Conservation (phyloP, 768 basidiomycete species). For the Scleroderma citrinum region DNA sequence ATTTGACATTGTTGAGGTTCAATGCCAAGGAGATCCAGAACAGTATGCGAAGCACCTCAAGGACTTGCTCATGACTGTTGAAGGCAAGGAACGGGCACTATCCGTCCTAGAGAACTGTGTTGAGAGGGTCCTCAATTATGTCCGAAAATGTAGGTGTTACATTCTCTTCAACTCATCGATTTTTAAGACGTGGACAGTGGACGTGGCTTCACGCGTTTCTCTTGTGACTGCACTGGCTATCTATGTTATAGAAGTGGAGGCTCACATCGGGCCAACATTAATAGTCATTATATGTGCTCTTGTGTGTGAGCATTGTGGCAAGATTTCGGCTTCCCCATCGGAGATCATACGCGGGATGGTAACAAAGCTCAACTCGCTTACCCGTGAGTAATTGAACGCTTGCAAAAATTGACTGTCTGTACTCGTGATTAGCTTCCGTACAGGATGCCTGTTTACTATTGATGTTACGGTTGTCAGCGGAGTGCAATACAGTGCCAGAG, state of each 20-base stretch:
- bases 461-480: conserved; percentile 61
- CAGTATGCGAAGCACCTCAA: conserved; percentile 49
- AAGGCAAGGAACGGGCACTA: conserved; percentile 30
- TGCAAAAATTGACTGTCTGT: conserved; percentile 4
- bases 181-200: conserved; percentile 28
- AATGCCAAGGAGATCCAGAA: conserved; percentile 47
- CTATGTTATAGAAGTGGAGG: conserved; percentile 34
- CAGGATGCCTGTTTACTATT: conserved; percentile 69
- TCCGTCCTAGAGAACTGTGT: conserved; percentile 52
- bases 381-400: conserved; percentile 34
- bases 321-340: conserved; percentile 43
- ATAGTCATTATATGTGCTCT: conserved; percentile 66
- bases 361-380: conserved; percentile 32
- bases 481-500: conserved; percentile 49
- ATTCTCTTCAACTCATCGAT: neutral
- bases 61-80: conserved; percentile 32
- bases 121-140: conserved; percentile 45
- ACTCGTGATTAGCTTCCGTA: conserved; percentile 45
- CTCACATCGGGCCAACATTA: conserved; percentile 47
- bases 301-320: conserved; percentile 54
- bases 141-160: conserved; percentile 42
- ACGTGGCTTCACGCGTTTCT: conserved; percentile 34
- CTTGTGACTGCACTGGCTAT: conserved; percentile 43
- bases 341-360: conserved; percentile 45
- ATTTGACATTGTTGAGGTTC: conserved; percentile 49